phyloP scores from a whole-genome alignment of 352 stramenopile genomes.

The Hyaloperonospora brassicae region DNA sequence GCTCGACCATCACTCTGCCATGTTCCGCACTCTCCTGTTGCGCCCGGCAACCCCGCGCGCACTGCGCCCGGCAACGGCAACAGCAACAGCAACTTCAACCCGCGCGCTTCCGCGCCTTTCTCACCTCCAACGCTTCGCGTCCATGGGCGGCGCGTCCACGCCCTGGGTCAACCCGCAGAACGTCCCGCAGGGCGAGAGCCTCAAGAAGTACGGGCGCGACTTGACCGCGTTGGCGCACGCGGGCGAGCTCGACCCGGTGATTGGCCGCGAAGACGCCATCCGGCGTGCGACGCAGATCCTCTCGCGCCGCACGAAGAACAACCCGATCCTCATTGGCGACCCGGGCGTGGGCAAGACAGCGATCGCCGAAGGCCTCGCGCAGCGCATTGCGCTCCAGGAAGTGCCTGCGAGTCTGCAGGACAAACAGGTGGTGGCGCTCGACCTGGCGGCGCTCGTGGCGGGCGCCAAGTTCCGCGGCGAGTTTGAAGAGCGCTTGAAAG shows the following conservation, averaged over 20 bases:
- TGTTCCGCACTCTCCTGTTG: no score
- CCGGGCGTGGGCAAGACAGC: conserved; percentile 94
- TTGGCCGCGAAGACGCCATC: conserved; percentile 93
- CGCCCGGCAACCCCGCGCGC: no score
- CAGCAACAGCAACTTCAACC: not conserved
- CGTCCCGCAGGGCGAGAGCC: conserved; percentile 65
- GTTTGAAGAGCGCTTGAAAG: conserved; percentile 97
- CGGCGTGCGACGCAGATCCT: conserved; percentile 93
- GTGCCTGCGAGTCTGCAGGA: conserved; percentile 93
- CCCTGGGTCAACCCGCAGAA: conserved; percentile 78
- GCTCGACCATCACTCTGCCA: no score
- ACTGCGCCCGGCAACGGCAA: not conserved
- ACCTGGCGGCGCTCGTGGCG: conserved; percentile 93
- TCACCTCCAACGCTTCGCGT: conserved; percentile 8
- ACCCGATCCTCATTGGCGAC: conserved; percentile 96
- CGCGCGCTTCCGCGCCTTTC: not conserved
- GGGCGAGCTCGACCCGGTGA: conserved; percentile 89
- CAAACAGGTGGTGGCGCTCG: conserved; percentile 90
- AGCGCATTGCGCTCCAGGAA: conserved; percentile 90
- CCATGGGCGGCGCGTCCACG: conserved; percentile 20
- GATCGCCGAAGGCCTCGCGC: conserved; percentile 93
- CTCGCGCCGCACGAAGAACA: conserved; percentile 95
- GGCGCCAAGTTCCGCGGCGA: conserved; percentile 93
- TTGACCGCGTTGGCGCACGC: conserved; percentile 61
- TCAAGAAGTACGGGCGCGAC: conserved; percentile 70